phyloP scores from a whole-genome alignment of 352 stramenopile species.

The Globisporangium nagaii region DNA sequence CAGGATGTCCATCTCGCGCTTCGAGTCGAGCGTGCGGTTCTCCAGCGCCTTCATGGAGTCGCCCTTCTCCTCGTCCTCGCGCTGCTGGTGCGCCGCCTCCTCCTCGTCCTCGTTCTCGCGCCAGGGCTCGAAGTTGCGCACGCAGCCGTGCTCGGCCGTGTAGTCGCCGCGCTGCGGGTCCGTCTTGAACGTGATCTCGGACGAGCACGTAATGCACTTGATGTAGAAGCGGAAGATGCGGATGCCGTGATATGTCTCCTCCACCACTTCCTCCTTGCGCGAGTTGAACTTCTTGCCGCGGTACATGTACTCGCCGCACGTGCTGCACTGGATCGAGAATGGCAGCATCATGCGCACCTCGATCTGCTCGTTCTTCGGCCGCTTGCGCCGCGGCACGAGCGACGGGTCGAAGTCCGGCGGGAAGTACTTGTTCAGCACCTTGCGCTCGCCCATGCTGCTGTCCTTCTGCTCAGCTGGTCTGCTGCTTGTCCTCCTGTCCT shows the following conservation, averaged over 20 bases:
- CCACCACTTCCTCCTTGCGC: conserved; percentile 95
- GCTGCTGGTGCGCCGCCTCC: conserved; percentile 59
- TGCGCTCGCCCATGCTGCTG: conserved; percentile 96
- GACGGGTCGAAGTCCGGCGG: conserved; percentile 98
- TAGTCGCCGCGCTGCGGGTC: conserved; percentile 99
- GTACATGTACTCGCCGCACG: conserved; percentile 98
- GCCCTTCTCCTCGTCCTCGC: conserved; percentile 91
- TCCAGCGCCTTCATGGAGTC: conserved; percentile 98
- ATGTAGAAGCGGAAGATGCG: conserved; percentile 98
- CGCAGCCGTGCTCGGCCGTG: conserved; percentile 94
- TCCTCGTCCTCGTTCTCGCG: conserved; percentile 84
- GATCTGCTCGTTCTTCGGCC: conserved; percentile 93
- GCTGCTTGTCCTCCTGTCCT: neutral
- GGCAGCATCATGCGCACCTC: conserved; percentile 99
- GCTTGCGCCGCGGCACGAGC: conserved; percentile 92
- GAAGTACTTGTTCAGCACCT: conserved; percentile 99
- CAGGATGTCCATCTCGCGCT: conserved; percentile 98
- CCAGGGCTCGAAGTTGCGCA: conserved; percentile 97
- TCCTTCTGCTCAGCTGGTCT: neutral
- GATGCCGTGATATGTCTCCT: conserved; percentile 96
- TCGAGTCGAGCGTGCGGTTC: conserved; percentile 97
- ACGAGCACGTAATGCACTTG: conserved; percentile 94
- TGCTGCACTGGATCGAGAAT: conserved; percentile 97
- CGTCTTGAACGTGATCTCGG: conserved; percentile 97
- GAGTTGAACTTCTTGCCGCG: conserved; percentile 99